A percentile compares a stretch with the other conserved stretches of the same genome.
These are phyloP conservation scores for Aspergillus sojae DNA, from an alignment of 2,329 filamentous ascomycete genomes.

Conservation along the genomic window DNA sequence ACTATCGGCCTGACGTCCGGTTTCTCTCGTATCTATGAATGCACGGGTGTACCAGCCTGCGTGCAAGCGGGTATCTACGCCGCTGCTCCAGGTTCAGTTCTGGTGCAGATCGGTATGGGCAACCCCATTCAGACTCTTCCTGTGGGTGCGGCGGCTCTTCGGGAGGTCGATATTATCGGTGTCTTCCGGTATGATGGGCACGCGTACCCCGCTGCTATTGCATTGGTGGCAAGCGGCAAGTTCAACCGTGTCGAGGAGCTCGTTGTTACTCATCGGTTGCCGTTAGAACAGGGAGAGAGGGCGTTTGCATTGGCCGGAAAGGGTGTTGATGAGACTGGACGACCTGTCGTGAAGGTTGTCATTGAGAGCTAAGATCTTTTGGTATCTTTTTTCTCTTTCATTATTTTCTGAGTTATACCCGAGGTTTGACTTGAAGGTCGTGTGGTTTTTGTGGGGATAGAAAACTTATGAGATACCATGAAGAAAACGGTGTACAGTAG, in stretches of 20 bases:
- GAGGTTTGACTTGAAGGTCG: not conserved
- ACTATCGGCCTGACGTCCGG: conserved; percentile 32
- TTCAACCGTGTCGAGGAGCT: conserved; percentile 52
- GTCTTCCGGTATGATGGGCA: conserved; percentile 58
- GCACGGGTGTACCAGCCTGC: conserved; percentile 49
- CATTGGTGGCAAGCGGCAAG: conserved; percentile 53
- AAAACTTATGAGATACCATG: not conserved
- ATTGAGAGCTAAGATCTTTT: conserved; percentile 36
- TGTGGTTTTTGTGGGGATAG: not conserved
- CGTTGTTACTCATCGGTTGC: conserved; percentile 57
- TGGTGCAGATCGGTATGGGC: conserved; percentile 61
- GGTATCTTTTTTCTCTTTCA: not conserved
- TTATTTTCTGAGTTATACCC: not conserved
- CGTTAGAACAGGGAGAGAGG: conserved; percentile 51
- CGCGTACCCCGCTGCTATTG: conserved; percentile 58
- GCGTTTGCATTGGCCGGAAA: conserved; percentile 56
- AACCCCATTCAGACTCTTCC: conserved; percentile 58
- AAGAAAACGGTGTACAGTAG: conserved; percentile 4
- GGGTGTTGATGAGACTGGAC: conserved; percentile 55
- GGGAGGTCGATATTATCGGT: conserved; percentile 61
- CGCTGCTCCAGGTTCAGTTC: conserved; percentile 51
- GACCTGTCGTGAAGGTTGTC: conserved; percentile 57
- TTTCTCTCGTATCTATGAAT: conserved; percentile 50
- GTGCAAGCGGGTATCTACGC: conserved; percentile 51
- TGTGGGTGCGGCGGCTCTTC: conserved; percentile 56